Evolutionary conservation across 306 rosid species (phyloP).

Genomic region (Carpinus viminea): DNA sequence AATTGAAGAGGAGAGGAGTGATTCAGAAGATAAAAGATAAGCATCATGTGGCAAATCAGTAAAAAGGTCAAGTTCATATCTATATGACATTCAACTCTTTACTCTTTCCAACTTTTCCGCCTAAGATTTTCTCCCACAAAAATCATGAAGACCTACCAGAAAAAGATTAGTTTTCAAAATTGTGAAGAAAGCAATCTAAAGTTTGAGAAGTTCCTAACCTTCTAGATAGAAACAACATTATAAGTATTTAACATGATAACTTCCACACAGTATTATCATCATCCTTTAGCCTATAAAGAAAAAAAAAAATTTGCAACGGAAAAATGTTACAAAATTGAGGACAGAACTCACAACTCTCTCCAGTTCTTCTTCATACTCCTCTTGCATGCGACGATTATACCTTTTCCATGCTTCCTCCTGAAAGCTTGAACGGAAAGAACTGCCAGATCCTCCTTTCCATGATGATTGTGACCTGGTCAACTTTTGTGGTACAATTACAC

Average conservation of each 20-base stretch:
- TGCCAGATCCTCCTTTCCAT: slow-evolving; percentile 53
- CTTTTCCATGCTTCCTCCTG: slow-evolving; percentile 93
- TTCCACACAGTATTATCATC: not conserved
- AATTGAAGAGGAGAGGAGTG: not conserved
- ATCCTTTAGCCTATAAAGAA: not conserved
- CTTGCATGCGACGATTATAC: slow-evolving; percentile 80
- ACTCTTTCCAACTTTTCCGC: not conserved
- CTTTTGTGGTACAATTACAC: slow-evolving; percentile 48
- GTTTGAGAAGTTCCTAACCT: not conserved
- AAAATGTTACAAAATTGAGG: not conserved
- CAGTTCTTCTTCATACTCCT: slow-evolving; percentile 96
- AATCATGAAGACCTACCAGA: no score
- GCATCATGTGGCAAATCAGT: not conserved
- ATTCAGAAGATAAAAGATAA: not conserved
- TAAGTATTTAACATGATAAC: not conserved
- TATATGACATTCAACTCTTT: not conserved
- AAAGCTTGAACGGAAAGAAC: slow-evolving; percentile 63
- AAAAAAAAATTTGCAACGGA: not conserved
- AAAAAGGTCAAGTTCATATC: not conserved
- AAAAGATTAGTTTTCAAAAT: no score
- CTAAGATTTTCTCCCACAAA: not conserved
- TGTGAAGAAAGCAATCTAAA: no score
- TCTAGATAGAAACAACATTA: not conserved
- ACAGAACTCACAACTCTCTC: slow-evolving; percentile 84
- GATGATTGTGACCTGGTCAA: slow-evolving; percentile 58